phyloP scores from a whole-genome alignment of 805 yeast species.

The Candida gorgasii region DNA sequence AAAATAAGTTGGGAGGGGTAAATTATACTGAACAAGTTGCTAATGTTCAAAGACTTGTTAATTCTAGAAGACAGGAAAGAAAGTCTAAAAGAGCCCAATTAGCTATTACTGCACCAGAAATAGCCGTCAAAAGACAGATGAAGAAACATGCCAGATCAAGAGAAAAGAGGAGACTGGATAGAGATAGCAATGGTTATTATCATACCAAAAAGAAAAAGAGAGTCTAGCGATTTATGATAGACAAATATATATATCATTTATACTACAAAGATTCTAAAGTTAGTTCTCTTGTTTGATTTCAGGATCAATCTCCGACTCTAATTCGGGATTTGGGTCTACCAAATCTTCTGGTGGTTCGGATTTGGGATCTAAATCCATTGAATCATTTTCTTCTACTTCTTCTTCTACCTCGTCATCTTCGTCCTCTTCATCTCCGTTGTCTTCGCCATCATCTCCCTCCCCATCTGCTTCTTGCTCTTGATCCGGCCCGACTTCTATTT shows the following conservation, averaged over 20 bases:
- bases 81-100: conserved; percentile 72
- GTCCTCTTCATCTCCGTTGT: not conserved
- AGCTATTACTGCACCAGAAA: conserved; percentile 76
- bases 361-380: conserved; percentile 10
- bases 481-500: conserved; percentile 8
- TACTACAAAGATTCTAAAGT: not conserved
- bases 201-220: conserved; percentile 56
- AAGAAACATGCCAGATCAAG: conserved; percentile 73
- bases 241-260: no score
- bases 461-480: conserved; percentile 8
- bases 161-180: conserved; percentile 73
- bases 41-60: conserved; percentile 61
- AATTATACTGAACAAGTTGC: conserved; percentile 63
- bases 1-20: conserved; percentile 68
- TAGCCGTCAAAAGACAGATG: conserved; percentile 75
- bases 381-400: conserved; percentile 6
- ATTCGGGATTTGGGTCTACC: conserved; percentile 5
- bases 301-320: conserved; percentile 8
- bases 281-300: conserved; percentile 7
- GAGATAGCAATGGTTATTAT: conserved; percentile 76
- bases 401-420: conserved; percentile 8
- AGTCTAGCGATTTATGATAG: no score
- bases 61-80: conserved; percentile 70
- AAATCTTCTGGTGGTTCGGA: conserved; percentile 9
- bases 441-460: conserved; percentile 3